A percentile compares a stretch with the other conserved stretches of the same genome.
Conservation (phyloP, 352 stramenopile genomes). For the Pythium vanterpoolii region DNA sequence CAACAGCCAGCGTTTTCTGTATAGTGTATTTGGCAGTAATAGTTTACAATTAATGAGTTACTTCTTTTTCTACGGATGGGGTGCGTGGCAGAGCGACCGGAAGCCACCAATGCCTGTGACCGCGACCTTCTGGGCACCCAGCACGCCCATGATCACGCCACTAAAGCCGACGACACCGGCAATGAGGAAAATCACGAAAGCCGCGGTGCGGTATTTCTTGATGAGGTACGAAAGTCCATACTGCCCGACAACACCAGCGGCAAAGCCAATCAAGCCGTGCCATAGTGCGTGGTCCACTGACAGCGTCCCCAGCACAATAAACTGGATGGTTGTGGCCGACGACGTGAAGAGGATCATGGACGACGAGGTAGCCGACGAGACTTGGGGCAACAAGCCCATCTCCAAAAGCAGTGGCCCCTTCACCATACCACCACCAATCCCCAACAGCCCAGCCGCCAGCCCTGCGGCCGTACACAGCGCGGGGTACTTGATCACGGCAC, state of each 20-base stretch:
- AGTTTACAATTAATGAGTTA: not conserved
- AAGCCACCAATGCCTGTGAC: constrained; percentile 72
- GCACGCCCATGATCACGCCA: constrained; percentile 65
- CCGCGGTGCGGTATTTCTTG: constrained; percentile 84
- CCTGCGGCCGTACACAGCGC: constrained; percentile 68
- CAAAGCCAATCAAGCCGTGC: constrained; percentile 90
- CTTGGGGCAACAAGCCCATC: constrained; percentile 85
- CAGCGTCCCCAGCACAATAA: constrained; percentile 93
- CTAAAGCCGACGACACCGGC: constrained; percentile 69
- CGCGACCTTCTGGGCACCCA: constrained; percentile 52
- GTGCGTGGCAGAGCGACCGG: constrained; percentile 50
- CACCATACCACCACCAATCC: constrained; percentile 91
- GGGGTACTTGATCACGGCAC: constrained; percentile 86
- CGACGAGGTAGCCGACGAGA: constrained; percentile 86
- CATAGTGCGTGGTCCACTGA: constrained; percentile 88
- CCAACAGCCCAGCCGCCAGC: constrained; percentile 68
- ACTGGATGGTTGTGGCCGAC: constrained; percentile 94
- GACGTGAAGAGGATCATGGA: constrained; percentile 94
- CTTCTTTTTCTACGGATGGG: constrained; percentile 1
- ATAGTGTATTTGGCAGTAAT: not conserved
- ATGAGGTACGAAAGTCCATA: constrained; percentile 90
- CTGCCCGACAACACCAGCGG: constrained; percentile 90
- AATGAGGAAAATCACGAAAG: constrained; percentile 79
- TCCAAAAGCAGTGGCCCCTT: constrained; percentile 88
- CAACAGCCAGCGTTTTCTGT: not conserved